These are phyloP conservation scores for Aegilops umbellulata DNA, from an alignment of 176 grass and related monocot species.

Conservation along the genomic window DNA sequence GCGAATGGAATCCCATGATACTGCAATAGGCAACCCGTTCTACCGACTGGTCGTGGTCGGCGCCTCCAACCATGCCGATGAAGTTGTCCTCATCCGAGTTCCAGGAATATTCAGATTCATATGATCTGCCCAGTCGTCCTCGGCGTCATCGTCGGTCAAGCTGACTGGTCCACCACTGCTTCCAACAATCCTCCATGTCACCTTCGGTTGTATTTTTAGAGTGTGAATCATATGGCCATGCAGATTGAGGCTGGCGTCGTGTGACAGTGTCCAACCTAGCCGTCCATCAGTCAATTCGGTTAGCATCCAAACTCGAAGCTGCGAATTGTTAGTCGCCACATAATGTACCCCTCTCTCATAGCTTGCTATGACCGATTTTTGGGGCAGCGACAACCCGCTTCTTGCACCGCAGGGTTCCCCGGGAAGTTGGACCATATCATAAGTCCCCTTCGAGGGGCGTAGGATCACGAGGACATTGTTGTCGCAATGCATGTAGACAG, in stretches of 20 bases:
- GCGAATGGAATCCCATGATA: background rate
- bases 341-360: slow-evolving; percentile 8
- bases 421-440: background rate
- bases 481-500: background rate
- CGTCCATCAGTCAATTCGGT: background rate
- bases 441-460: background rate
- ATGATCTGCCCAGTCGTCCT: background rate
- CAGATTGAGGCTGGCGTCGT: background rate
- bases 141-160: background rate
- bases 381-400: background rate
- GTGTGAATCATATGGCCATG: background rate
- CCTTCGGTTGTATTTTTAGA: background rate
- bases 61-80: background rate
- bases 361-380: background rate
- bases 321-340: background rate
- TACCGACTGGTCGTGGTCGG: background rate
- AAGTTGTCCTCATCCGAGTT: background rate
- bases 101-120: background rate
- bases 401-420: background rate
- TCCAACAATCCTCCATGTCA: background rate
- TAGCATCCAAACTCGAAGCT: background rate
- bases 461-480: background rate
- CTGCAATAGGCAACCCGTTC: background rate
- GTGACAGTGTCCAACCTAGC: background rate
- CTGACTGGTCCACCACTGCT: background rate